Evolutionary conservation across 148 eudicot species (phyloP).

Genomic region (Rhododendron ferrugineum): DNA sequence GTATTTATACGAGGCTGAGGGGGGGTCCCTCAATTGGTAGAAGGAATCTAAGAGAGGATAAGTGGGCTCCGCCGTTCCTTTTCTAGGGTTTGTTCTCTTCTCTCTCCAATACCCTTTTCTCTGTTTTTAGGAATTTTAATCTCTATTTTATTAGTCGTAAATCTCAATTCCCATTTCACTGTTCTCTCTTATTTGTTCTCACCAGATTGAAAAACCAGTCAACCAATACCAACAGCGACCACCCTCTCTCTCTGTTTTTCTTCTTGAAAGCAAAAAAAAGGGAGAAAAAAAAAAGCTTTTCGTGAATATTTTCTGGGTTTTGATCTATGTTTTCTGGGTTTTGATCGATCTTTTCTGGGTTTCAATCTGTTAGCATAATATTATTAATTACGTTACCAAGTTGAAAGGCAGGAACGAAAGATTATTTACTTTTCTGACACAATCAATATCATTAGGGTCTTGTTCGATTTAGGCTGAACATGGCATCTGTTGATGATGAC

Average conservation of each 20-base stretch:
- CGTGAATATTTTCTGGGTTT: not conserved
- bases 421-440: not conserved
- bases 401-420: not conserved
- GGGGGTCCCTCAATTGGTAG: not conserved
- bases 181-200: not conserved
- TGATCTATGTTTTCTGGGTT: not conserved
- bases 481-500: conserved; percentile 26
- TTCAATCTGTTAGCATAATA: not conserved
- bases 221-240: not conserved
- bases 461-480: conserved; percentile 8
- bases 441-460: not conserved
- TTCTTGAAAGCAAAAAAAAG: not conserved
- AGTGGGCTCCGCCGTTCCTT: conserved; percentile 3
- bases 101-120: not conserved
- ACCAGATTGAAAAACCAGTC: not conserved
- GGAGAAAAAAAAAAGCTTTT: not conserved
- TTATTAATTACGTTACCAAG: not conserved
- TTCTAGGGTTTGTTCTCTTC: not conserved
- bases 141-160: not conserved
- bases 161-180: not conserved
- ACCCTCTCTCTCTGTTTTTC: not conserved
- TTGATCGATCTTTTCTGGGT: not conserved
- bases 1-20: not conserved
- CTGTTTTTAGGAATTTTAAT: not conserved
- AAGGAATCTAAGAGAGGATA: not conserved